These are phyloP conservation scores for Podosphaera leucotricha DNA, from an alignment of 2,329 filamentous ascomycete genomes.

Conservation along the genomic window DNA sequence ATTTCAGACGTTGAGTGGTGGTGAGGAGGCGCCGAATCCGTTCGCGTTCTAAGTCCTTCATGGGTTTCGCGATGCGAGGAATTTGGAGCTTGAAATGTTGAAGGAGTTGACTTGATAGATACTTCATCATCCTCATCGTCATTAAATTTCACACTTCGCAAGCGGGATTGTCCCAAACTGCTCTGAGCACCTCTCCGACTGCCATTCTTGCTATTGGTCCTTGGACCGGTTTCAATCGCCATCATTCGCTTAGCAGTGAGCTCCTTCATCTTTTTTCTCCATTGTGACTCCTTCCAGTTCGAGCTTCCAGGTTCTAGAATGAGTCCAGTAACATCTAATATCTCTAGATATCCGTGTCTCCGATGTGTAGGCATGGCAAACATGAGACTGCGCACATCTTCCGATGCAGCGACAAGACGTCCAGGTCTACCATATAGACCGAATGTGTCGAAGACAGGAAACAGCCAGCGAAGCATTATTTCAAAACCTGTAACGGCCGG, in stretches of 20 bases:
- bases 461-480: conserved; percentile 78
- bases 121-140: conserved; percentile 10
- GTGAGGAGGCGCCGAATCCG: conserved; percentile 25
- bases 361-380: conserved; percentile 86
- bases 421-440: conserved; percentile 73
- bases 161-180: conserved; percentile 26
- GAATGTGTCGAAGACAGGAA: conserved; percentile 87
- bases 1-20: conserved; percentile 15
- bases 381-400: conserved; percentile 81
- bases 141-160: conserved; percentile 34
- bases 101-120: conserved; percentile 28
- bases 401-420: conserved; percentile 63
- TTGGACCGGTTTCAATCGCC: conserved; percentile 24
- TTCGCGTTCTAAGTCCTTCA: conserved; percentile 16
- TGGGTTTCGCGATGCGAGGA: conserved; percentile 4
- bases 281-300: conserved; percentile 65
- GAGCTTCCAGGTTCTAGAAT: conserved; percentile 58
- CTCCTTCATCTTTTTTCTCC: conserved; percentile 76
- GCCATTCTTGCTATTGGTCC: conserved; percentile 22
- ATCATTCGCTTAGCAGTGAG: conserved; percentile 61
- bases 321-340: conserved; percentile 58
- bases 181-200: conserved; percentile 34
- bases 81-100: conserved; percentile 14
- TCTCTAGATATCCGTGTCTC: conserved; percentile 75
- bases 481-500: conserved; percentile 88